These are phyloP conservation scores for Cordyceps javanica DNA, from an alignment of 2,329 filamentous ascomycete species.

Conservation along the genomic window DNA sequence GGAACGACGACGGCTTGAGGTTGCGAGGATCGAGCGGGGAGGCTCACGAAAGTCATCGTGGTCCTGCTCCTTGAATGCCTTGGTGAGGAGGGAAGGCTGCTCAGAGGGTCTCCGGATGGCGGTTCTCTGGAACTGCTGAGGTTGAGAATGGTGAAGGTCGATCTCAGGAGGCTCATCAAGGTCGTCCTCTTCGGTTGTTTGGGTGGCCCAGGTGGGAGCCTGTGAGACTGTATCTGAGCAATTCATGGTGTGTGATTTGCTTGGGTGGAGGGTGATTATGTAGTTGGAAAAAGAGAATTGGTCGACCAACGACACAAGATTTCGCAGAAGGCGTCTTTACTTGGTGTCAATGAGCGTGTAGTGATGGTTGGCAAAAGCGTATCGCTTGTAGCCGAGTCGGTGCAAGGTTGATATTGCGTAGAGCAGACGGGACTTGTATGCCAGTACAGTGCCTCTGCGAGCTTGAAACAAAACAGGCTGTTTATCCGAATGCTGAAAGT, in stretches of 20 bases:
- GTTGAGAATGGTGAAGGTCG: conserved; percentile 22
- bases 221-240: conserved; percentile 21
- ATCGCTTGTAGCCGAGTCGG: background rate
- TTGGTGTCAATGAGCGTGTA: conserved; percentile 4
- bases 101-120: conserved; percentile 42
- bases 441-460: conserved; percentile 19
- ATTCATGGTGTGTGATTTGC: conserved; percentile 31
- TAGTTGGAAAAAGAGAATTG: background rate
- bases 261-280: background rate
- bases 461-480: background rate
- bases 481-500: conserved; percentile 13
- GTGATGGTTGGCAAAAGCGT: background rate
- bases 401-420: conserved; percentile 15
- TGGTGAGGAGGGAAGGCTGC: conserved; percentile 79
- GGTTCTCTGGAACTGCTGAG: conserved; percentile 40
- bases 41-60: conserved; percentile 4
- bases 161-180: conserved; percentile 83
- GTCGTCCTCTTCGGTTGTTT: conserved; percentile 61
- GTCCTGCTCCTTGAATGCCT: conserved; percentile 58
- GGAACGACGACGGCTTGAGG: conserved; percentile 46
- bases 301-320: conserved; percentile 13
- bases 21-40: conserved; percentile 27
- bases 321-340: background rate
- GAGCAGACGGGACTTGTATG: conserved; percentile 19
- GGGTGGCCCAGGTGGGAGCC: conserved; percentile 28